Conservation (phyloP, 768 basidiomycete species). For the Phylloporus scabripes region DNA sequence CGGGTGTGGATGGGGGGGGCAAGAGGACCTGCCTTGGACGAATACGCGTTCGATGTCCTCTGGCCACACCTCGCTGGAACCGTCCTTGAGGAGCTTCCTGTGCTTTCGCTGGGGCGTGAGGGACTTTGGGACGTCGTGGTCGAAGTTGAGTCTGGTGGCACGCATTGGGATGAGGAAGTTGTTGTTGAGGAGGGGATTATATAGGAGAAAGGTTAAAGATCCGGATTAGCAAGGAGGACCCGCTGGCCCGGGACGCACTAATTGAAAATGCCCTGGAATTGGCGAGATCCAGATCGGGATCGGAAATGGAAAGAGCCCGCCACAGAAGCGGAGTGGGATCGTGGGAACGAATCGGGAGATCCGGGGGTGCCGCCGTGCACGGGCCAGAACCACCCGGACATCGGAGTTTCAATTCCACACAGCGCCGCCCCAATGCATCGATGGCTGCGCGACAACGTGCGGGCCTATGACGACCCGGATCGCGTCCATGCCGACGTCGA, state of each 20-base stretch:
- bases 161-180: constrained; percentile 19
- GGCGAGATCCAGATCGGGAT: constrained; percentile 29
- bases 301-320: constrained; percentile 46
- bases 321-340: constrained; percentile 41
- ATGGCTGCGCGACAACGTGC: constrained; percentile 66
- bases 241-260: constrained; percentile 23
- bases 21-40: constrained; percentile 50
- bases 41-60: constrained; percentile 72
- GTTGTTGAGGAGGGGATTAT: constrained; percentile 24
- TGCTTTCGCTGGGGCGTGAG: constrained; percentile 75
- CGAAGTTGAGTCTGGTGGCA: constrained; percentile 22
- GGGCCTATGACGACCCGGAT: constrained; percentile 49
- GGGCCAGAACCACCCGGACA: constrained; percentile 11
- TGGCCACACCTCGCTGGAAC: constrained; percentile 76
- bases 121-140: constrained; percentile 19
- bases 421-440: constrained; percentile 26
- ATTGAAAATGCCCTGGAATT: constrained; percentile 30
- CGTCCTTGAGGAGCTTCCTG: constrained; percentile 80
- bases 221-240: constrained; percentile 33
- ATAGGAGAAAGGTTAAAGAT: constrained; percentile 44
- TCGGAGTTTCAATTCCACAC: neutral
- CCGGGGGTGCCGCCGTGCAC: constrained; percentile 14
- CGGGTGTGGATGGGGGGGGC: neutral
- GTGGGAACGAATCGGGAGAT: constrained; percentile 19
- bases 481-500: constrained; percentile 62